Conservation (phyloP, 2,329 filamentous ascomycete species). For the Trichophyton verrucosum region DNA sequence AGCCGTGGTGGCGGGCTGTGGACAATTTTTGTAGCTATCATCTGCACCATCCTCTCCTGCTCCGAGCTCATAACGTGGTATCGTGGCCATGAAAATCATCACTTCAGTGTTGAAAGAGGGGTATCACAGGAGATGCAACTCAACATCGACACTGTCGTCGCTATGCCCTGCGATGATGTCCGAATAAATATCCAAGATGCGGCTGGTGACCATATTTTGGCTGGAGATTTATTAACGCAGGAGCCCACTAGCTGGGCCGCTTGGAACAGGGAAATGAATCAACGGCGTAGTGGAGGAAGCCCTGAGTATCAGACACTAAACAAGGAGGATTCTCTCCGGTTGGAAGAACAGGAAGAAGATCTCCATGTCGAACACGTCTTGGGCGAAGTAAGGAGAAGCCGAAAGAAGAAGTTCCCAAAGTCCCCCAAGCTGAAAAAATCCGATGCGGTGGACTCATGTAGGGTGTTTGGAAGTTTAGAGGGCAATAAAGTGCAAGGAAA, state of each 20-base stretch:
- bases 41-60: slow-evolving; percentile 64
- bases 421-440: slow-evolving; percentile 53
- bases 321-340: slow-evolving; percentile 49
- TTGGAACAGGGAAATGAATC: slow-evolving; percentile 61
- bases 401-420: slow-evolving; percentile 53
- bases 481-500: slow-evolving; percentile 96
- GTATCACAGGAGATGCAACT: slow-evolving; percentile 79
- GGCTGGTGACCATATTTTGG: slow-evolving; percentile 79
- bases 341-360: slow-evolving; percentile 46
- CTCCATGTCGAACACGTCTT: slow-evolving; percentile 89
- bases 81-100: slow-evolving; percentile 69
- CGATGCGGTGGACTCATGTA: slow-evolving; percentile 59
- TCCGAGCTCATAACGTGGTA: slow-evolving; percentile 75
- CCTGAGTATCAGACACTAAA: slow-evolving; percentile 44
- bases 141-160: slow-evolving; percentile 86
- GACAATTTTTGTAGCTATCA: slow-evolving; percentile 67
- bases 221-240: slow-evolving; percentile 57
- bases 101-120: slow-evolving; percentile 87
- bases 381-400: slow-evolving; percentile 55
- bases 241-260: slow-evolving; percentile 70
- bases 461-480: slow-evolving; percentile 79
- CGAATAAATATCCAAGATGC: slow-evolving; percentile 97
- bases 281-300: slow-evolving; percentile 44
- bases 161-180: slow-evolving; percentile 77
- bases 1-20: slow-evolving; percentile 84